Percentiles rank a stretch among this genome's conserved stretches.
Conservation (phyloP, 352 stramenopile species). For the Pythium vanterpoolii region DNA sequence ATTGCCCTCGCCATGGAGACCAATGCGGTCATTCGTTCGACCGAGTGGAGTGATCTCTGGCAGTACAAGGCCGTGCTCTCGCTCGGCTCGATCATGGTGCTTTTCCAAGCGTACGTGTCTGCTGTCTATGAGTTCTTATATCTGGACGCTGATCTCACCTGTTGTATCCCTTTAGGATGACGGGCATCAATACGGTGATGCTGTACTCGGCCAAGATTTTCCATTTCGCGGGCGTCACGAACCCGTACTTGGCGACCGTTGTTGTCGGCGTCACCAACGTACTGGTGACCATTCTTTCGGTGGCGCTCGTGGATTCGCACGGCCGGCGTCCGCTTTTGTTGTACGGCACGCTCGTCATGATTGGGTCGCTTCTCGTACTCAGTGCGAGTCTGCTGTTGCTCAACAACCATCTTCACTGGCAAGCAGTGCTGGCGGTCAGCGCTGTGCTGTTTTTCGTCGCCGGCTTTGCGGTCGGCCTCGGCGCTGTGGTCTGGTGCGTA, state of each 20-base stretch:
- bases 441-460: conserved; percentile 78
- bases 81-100: conserved; percentile 63
- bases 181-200: conserved; percentile 91
- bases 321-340: conserved; percentile 74
- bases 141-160: background rate
- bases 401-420: conserved; percentile 38
- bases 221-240: conserved; percentile 83
- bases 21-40: conserved; percentile 31
- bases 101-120: conserved; percentile 65
- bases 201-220: conserved; percentile 92
- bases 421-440: conserved; percentile 68
- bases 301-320: conserved; percentile 70
- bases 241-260: conserved; percentile 79
- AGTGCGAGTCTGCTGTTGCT: conserved; percentile 66
- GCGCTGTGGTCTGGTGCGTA: conserved; percentile 68
- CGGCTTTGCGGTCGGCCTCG: conserved; percentile 83
- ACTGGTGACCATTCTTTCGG: conserved; percentile 70
- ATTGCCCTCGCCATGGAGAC: conserved; percentile 62
- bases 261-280: conserved; percentile 77
- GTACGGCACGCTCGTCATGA: conserved; percentile 70
- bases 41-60: conserved; percentile 48
- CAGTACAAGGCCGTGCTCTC: conserved; percentile 54
- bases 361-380: conserved; percentile 56
- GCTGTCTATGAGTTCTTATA: background rate
- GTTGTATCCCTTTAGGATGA: conserved; percentile 44